Evolutionary conservation across 352 stramenopile species (phyloP).

Genomic region (Globisporangium recalcitrans): DNA sequence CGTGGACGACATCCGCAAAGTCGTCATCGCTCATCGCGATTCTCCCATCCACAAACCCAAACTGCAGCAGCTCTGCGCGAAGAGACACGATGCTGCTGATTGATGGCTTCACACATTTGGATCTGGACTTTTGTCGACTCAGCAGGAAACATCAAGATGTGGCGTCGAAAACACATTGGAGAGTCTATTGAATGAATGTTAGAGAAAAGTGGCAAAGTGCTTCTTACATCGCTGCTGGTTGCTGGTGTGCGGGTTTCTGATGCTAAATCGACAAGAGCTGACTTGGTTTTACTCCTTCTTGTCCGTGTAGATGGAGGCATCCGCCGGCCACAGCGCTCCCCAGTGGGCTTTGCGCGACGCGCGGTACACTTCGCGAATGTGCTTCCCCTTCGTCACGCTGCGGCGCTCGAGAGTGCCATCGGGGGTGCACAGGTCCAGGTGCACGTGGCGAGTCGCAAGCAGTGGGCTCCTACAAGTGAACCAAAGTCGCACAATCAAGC

Average conservation of each 20-base stretch:
- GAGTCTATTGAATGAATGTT: background rate
- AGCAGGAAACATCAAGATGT: background rate
- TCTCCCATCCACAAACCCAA: background rate
- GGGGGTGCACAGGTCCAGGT: conserved; percentile 79
- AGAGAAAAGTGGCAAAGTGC: background rate
- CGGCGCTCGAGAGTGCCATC: conserved; percentile 75
- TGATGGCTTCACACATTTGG: background rate
- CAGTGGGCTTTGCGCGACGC: conserved; percentile 80
- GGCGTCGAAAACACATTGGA: background rate
- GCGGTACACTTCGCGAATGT: conserved; percentile 75
- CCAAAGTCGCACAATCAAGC: background rate
- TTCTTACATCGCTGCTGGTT: background rate
- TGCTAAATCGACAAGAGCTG: background rate
- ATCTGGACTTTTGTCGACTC: background rate
- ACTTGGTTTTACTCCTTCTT: conserved; percentile 24
- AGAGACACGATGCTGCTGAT: conserved; percentile 2
- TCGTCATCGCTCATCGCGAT: background rate
- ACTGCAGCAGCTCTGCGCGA: background rate
- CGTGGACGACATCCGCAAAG: background rate
- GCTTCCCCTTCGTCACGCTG: conserved; percentile 67
- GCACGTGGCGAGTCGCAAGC: conserved; percentile 69
- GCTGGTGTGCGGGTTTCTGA: background rate
- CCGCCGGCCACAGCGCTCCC: conserved; percentile 66
- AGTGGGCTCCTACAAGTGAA: conserved; percentile 37
- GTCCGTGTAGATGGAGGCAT: conserved; percentile 54